phyloP scores from a whole-genome alignment of 225 moss, liverwort and hornwort genomes.

The Bryoerythrophyllum caledonicum region DNA sequence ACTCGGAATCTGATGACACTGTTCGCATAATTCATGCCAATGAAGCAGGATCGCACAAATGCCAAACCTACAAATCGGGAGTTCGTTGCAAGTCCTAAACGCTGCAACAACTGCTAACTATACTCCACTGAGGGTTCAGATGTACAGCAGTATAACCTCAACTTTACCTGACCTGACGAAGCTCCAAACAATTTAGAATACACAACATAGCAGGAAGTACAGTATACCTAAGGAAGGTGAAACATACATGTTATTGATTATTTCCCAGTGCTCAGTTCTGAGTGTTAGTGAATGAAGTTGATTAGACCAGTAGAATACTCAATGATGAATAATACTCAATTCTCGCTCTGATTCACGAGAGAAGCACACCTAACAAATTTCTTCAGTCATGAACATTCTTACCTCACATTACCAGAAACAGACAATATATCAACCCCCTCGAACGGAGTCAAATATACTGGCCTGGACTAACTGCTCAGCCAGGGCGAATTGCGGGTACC shows the following conservation, averaged over 20 bases:
- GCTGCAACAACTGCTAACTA: not conserved
- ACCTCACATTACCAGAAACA: not conserved
- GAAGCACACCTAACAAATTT: not conserved
- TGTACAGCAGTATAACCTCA: not conserved
- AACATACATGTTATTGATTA: too few relatives aligned
- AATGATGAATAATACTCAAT: not conserved
- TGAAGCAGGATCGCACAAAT: not conserved
- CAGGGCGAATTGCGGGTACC: not conserved
- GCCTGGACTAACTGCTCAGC: not conserved
- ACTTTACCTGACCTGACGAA: not conserved
- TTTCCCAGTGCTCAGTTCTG: not conserved
- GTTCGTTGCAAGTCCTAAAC: not conserved
- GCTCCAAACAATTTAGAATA: not conserved
- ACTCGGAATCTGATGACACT: not conserved
- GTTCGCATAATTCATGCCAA: not conserved
- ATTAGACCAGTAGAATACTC: not conserved
- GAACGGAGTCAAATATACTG: not conserved
- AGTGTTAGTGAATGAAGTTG: not conserved
- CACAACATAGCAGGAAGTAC: not conserved
- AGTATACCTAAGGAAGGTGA: not conserved
- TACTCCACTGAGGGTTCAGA: not conserved
- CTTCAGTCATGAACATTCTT: not conserved
- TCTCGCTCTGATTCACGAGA: not conserved
- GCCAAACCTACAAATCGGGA: not conserved
- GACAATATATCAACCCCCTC: not conserved